Evolutionary conservation across 208 protist species (phyloP).

Genomic region (Blechomonas ayalai): DNA sequence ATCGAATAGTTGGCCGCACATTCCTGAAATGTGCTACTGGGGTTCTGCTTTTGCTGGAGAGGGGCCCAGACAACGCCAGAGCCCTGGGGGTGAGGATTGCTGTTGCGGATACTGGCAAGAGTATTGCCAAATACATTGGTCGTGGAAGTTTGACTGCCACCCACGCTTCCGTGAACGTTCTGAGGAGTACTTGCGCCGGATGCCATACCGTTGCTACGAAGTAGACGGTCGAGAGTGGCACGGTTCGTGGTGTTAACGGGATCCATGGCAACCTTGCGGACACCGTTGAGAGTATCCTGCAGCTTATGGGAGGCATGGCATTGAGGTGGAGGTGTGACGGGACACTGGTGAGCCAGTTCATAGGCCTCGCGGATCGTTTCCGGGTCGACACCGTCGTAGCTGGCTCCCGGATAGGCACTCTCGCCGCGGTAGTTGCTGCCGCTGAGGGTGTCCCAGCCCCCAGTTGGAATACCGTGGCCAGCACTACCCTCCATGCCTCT

Average conservation of each 20-base stretch:
- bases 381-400: slow-evolving; percentile 11
- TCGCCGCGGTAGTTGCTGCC: slow-evolving; percentile 7
- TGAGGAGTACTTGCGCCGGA: not conserved
- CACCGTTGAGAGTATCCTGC: slow-evolving; percentile 63
- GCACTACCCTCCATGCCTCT: not conserved
- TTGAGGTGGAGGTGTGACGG: slow-evolving; percentile 56
- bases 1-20: no score
- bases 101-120: slow-evolving; percentile 36
- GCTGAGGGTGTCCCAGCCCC: slow-evolving; percentile 1
- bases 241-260: slow-evolving; percentile 53
- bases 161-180: not conserved
- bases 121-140: slow-evolving; percentile 29
- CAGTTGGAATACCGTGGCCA: not conserved
- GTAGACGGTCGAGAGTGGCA: slow-evolving; percentile 18
- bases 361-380: slow-evolving; percentile 54
- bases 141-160: no score
- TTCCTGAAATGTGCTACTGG: no score
- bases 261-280: slow-evolving; percentile 55
- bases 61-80: slow-evolving; percentile 73
- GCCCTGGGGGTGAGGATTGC: slow-evolving; percentile 46
- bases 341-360: slow-evolving; percentile 52
- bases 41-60: slow-evolving; percentile 1
- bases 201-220: slow-evolving; percentile 10
- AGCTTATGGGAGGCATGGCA: slow-evolving; percentile 66
- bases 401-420: slow-evolving; percentile 9